A percentile compares a stretch with the other conserved stretches of the same genome.
Conservation (phyloP, 139 green algal species). For the Picochlorum sp. region DNA sequence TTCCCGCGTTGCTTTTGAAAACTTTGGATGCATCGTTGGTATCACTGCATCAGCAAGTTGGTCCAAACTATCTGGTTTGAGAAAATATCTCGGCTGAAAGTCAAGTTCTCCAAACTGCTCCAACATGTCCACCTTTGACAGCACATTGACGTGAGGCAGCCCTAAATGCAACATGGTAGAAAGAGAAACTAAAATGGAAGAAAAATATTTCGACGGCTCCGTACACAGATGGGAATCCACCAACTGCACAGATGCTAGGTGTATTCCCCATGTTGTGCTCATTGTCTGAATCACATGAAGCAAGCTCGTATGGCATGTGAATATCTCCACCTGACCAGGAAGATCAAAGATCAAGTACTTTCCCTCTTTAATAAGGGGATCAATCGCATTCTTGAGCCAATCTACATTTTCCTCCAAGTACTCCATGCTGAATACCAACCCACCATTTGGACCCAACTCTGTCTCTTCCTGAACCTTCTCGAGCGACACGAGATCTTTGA, state of each 20-base stretch:
- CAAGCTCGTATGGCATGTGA: constrained; percentile 80
- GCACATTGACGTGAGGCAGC: constrained; percentile 80
- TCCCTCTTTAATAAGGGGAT: background rate
- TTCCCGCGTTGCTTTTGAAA: constrained; percentile 11
- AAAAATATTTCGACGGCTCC: constrained; percentile 78
- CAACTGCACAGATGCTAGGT: constrained; percentile 63
- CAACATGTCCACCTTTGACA: constrained; percentile 81
- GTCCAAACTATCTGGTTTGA: constrained; percentile 70
- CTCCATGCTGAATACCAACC: constrained; percentile 95
- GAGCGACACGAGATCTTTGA: constrained; percentile 80
- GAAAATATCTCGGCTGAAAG: constrained; percentile 87
- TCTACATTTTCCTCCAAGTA: constrained; percentile 93
- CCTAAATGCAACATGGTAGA: constrained; percentile 94
- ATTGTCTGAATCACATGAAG: constrained; percentile 78
- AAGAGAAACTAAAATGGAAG: constrained; percentile 61
- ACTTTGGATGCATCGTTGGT: constrained; percentile 28
- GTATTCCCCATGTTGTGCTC: constrained; percentile 35
- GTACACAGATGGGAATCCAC: constrained; percentile 86
- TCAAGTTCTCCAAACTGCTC: constrained; percentile 79
- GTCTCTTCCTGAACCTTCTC: constrained; percentile 81
- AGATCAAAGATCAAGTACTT: constrained; percentile 92
- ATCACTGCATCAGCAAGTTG: constrained; percentile 53
- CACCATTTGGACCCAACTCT: constrained; percentile 90
- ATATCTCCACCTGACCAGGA: constrained; percentile 97
- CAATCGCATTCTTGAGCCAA: constrained; percentile 82